These are phyloP conservation scores for Pinus albicaulis DNA, from an alignment of 75 land plant species.

Conservation along the genomic window DNA sequence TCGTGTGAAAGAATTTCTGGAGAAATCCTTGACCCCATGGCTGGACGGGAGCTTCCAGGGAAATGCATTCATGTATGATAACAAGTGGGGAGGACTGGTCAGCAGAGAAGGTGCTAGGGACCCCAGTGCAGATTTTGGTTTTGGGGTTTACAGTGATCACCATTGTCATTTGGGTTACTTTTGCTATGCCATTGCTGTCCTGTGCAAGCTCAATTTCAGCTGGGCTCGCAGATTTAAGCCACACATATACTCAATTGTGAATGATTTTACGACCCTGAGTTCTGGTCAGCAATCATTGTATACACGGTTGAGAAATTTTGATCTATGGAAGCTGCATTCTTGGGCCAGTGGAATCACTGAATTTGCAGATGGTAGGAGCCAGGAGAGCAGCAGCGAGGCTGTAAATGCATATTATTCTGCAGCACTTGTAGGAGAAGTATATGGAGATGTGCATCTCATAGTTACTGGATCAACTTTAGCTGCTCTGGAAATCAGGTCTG, in stretches of 20 bases:
- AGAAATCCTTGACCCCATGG: slow-evolving; percentile 25
- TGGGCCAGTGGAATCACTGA: slow-evolving; percentile 95
- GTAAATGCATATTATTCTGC: slow-evolving; percentile 91
- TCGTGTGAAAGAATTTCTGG: slow-evolving; percentile 8
- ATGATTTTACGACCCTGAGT: slow-evolving; percentile 19
- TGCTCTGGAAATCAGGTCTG: slow-evolving; percentile 61
- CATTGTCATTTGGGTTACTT: slow-evolving; percentile 40
- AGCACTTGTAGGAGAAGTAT: slow-evolving; percentile 70
- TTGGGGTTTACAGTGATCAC: slow-evolving; percentile 34
- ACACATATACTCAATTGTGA: slow-evolving; percentile 21
- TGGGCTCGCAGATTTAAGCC: slow-evolving; percentile 42
- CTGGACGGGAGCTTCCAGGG: slow-evolving; percentile 19
- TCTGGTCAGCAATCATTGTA: neutral
- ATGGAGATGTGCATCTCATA: slow-evolving; percentile 61
- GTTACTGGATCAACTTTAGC: slow-evolving; percentile 57
- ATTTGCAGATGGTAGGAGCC: slow-evolving; percentile 90
- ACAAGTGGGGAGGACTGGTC: slow-evolving; percentile 26
- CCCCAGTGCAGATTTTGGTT: slow-evolving; percentile 24
- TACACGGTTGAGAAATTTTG: slow-evolving; percentile 76
- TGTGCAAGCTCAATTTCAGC: slow-evolving; percentile 34
- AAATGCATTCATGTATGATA: slow-evolving; percentile 26
- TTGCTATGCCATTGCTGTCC: slow-evolving; percentile 31
- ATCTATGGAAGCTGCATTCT: slow-evolving; percentile 83
- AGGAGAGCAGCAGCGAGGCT: slow-evolving; percentile 95
- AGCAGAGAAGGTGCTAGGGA: slow-evolving; percentile 10